Percentiles rank a stretch among this genome's conserved stretches.
phyloP scores from a whole-genome alignment of 495 filamentous ascomycete genomes.

The Astrocystis sublimbata region DNA sequence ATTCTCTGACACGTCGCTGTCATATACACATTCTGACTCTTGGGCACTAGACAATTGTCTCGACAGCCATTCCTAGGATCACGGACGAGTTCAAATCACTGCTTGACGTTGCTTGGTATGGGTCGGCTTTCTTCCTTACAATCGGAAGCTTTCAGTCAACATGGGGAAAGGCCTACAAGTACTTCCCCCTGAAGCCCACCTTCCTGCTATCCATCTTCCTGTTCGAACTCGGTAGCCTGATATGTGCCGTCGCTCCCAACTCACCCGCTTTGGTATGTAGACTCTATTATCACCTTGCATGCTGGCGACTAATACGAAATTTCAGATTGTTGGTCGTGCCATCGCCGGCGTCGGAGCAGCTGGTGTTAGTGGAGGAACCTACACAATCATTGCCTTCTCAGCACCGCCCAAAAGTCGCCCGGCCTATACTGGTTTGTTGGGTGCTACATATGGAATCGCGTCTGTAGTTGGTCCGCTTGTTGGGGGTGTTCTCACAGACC shows the following conservation, averaged over 20 bases:
- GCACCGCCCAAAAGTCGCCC: conserved; percentile 42
- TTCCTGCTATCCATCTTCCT: conserved; percentile 44
- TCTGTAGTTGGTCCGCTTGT: conserved; percentile 52
- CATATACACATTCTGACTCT: conserved; percentile 12
- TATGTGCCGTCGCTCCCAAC: conserved; percentile 48
- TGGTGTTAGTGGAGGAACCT: conserved; percentile 44
- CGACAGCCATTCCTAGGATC: conserved; percentile 37
- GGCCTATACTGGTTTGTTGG: conserved; percentile 38
- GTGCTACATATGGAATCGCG: conserved; percentile 34
- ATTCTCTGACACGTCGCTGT: conserved; percentile 26
- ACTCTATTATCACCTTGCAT: too few relatives aligned
- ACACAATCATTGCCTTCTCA: conserved; percentile 46
- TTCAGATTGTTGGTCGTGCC: conserved; percentile 41
- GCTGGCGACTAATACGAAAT: too few relatives aligned
- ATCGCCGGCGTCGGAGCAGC: conserved; percentile 47
- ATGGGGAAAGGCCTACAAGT: conserved; percentile 27
- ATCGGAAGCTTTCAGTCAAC: background rate
- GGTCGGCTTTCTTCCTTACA: conserved; percentile 1
- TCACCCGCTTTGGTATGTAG: conserved; percentile 39
- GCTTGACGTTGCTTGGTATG: conserved; percentile 51
- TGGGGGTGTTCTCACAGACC: conserved; percentile 62
- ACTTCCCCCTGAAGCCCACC: conserved; percentile 42
- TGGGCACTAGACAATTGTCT: background rate
- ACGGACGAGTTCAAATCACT: conserved; percentile 40
- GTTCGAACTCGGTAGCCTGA: conserved; percentile 44